Percentiles rank a stretch among this genome's conserved stretches.
Evolutionary conservation across 1,139 yeast species (phyloP).

Genomic region (Hyphopichia burtonii): DNA sequence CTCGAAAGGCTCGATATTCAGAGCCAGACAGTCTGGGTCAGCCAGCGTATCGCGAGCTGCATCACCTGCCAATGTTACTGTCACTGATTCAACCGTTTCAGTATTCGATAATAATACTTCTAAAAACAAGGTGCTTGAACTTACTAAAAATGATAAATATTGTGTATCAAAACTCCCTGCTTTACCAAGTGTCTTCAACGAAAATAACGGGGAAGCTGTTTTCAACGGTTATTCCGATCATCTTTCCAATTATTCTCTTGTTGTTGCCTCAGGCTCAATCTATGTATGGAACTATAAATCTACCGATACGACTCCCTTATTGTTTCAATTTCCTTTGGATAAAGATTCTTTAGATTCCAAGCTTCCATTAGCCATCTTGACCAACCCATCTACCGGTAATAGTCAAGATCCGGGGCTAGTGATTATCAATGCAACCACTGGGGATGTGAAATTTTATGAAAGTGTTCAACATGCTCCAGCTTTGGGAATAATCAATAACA

Average conservation of each 20-base stretch:
- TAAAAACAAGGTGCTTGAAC: slow-evolving; percentile 31
- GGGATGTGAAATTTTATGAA: slow-evolving; percentile 62
- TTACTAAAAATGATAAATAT: slow-evolving; percentile 61
- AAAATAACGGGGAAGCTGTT: slow-evolving; percentile 15
- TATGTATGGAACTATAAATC: slow-evolving; percentile 73
- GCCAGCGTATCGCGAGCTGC: slow-evolving; percentile 1
- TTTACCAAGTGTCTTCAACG: slow-evolving; percentile 43
- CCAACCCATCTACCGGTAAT: slow-evolving; percentile 62
- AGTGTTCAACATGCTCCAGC: slow-evolving; percentile 69
- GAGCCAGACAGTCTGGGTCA: slow-evolving; percentile 9
- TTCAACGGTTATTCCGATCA: slow-evolving; percentile 54
- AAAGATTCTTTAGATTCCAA: slow-evolving; percentile 7
- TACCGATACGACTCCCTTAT: slow-evolving; percentile 57
- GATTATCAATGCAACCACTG: slow-evolving; percentile 54
- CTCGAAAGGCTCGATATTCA: slow-evolving; percentile 11
- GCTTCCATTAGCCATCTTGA: slow-evolving; percentile 59
- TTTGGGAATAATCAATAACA: slow-evolving; percentile 55
- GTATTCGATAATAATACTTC: not conserved
- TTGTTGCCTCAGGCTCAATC: slow-evolving; percentile 49
- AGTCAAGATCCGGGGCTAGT: slow-evolving; percentile 67
- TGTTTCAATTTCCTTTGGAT: slow-evolving; percentile 46
- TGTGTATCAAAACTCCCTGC: slow-evolving; percentile 63
- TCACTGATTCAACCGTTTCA: not conserved
- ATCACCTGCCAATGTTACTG: not conserved
- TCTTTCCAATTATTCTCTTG: slow-evolving; percentile 53